phyloP scores from a whole-genome alignment of 148 eudicot genomes.

The Camellia lanceoleosa region DNA sequence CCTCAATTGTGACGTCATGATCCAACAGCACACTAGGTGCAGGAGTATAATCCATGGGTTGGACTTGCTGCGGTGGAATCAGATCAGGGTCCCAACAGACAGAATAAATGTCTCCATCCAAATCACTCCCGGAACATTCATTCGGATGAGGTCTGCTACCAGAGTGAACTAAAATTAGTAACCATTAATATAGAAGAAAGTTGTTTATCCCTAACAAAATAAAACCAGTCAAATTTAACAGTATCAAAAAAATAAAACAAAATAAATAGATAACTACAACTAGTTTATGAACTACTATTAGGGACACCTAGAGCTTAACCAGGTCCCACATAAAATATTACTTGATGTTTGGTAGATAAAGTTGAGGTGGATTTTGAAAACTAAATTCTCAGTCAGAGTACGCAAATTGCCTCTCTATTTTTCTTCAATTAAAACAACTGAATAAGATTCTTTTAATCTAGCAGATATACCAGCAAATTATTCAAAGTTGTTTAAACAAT shows the following conservation, averaged over 20 bases:
- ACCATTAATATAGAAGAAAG: not conserved
- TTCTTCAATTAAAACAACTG: no score
- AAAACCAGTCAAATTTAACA: not conserved
- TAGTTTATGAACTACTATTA: not conserved
- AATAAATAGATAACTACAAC: not conserved
- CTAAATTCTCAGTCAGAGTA: no score
- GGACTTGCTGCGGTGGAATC: conserved; percentile 50
- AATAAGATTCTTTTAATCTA: no score
- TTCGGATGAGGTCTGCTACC: conserved; percentile 78
- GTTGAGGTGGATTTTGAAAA: no score
- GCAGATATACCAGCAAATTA: no score
- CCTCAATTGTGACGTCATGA: conserved; percentile 71
- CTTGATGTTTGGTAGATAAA: no score
- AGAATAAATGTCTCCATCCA: conserved; percentile 90
- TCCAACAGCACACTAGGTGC: conserved; percentile 43
- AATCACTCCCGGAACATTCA: conserved; percentile 96
- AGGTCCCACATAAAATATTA: not conserved
- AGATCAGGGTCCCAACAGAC: conserved; percentile 83
- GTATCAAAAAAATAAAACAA: not conserved
- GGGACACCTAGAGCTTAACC: not conserved
- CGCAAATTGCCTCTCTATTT: no score
- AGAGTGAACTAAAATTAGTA: not conserved
- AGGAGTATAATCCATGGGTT: conserved; percentile 74
- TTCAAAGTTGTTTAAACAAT: no score
- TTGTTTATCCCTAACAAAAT: not conserved